phyloP scores from a whole-genome alignment of 768 basidiomycete genomes.

The Phlebiopsis flavidoalba region DNA sequence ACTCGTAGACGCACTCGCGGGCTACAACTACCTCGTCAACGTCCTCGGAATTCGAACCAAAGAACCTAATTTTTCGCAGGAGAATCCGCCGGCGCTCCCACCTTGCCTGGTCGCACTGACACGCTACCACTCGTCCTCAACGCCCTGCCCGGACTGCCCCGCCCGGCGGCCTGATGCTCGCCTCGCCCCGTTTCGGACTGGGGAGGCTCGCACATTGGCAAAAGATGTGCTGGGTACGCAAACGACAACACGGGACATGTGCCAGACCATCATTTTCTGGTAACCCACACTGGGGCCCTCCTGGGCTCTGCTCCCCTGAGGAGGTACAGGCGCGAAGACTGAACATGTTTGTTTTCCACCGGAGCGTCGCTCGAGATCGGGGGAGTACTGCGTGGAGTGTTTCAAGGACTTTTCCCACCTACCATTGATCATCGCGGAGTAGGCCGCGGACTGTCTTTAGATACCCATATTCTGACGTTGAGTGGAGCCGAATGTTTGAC shows the following conservation, averaged over 20 bases:
- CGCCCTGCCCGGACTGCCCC: constrained; percentile 14
- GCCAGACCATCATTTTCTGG: neutral
- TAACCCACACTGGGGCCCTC: constrained; percentile 3
- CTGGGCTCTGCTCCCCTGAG: neutral
- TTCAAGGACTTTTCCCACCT: too few relatives aligned
- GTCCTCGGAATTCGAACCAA: constrained; percentile 34
- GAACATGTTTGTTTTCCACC: constrained; percentile 17
- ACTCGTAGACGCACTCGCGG: constrained; percentile 45
- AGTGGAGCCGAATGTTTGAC: too few relatives aligned
- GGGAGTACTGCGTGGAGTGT: constrained; percentile 1
- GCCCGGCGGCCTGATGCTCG: constrained; percentile 27
- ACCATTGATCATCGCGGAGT: too few relatives aligned
- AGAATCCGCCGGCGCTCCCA: constrained; percentile 53
- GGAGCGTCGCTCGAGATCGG: constrained; percentile 2
- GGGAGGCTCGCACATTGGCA: neutral
- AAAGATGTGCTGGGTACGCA: constrained; percentile 2
- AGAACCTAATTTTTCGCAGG: constrained; percentile 43
- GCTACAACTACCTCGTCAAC: constrained; percentile 43
- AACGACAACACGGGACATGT: constrained; percentile 4
- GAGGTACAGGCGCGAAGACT: neutral
- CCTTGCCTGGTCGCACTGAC: constrained; percentile 32
- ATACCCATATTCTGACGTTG: too few relatives aligned
- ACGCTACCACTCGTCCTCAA: constrained; percentile 30
- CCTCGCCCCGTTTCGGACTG: constrained; percentile 26
- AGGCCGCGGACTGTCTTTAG: too few relatives aligned